A percentile compares a stretch with the other conserved stretches of the same genome.
phyloP scores from a whole-genome alignment of 768 basidiomycete genomes.

The Tulasnella sp. region DNA sequence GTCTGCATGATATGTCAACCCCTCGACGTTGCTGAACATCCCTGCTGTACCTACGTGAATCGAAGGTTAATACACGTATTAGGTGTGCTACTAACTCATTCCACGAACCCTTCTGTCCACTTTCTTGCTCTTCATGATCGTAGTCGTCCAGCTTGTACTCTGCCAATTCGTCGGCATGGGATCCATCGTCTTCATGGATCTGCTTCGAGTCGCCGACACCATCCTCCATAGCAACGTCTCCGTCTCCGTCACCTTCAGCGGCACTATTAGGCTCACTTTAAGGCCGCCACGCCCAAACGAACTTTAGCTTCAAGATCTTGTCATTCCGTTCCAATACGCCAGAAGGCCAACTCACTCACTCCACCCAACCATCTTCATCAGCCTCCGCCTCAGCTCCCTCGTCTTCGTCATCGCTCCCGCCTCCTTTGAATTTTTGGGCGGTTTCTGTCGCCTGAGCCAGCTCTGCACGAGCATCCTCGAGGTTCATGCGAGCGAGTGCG shows the following conservation, averaged over 20 bases:
- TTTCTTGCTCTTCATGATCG: conserved; percentile 57
- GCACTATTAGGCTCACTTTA: not conserved
- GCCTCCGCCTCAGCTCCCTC: conserved; percentile 42
- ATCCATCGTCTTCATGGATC: conserved; percentile 22
- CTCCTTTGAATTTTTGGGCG: conserved; percentile 57
- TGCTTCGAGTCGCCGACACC: conserved; percentile 34
- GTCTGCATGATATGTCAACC: conserved; percentile 80
- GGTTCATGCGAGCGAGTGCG: conserved; percentile 71
- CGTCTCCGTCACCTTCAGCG: conserved; percentile 32
- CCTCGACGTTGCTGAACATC: conserved; percentile 93
- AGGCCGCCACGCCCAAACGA: not conserved
- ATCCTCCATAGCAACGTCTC: conserved; percentile 50
- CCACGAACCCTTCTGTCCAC: conserved; percentile 17
- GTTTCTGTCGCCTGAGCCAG: conserved; percentile 72
- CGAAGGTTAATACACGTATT: not conserved
- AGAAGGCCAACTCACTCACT: conserved; percentile 47
- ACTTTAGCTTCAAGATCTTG: not conserved
- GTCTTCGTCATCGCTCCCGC: conserved; percentile 54
- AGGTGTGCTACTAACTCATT: not conserved
- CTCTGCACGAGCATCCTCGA: conserved; percentile 83
- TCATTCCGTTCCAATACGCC: not conserved
- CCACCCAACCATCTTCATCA: conserved; percentile 63
- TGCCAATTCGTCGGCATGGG: conserved; percentile 55
- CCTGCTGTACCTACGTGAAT: conserved; percentile 28
- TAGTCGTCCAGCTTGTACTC: conserved; percentile 89